These are phyloP conservation scores for Gillenia trifoliata DNA, from an alignment of 306 rosid genomes.

Conservation along the genomic window DNA sequence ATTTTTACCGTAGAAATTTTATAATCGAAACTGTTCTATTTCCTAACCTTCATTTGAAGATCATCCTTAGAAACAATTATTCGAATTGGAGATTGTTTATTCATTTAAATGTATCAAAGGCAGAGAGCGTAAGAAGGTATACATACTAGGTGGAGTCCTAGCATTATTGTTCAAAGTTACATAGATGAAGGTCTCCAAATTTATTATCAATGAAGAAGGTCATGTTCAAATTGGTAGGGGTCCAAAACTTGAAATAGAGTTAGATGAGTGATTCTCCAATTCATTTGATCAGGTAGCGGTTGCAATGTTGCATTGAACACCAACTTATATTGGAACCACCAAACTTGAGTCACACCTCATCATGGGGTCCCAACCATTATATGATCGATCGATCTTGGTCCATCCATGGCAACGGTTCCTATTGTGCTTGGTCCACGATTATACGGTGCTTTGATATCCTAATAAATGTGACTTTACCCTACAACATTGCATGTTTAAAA, in stretches of 20 bases:
- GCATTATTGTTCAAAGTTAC: too few relatives aligned
- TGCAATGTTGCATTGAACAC: conserved; percentile 28
- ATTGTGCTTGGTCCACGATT: conserved; percentile 31
- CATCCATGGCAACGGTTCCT: conserved; percentile 12
- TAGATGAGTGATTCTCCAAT: conserved; percentile 10
- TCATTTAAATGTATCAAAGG: too few relatives aligned
- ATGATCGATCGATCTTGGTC: conserved; percentile 6
- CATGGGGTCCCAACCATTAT: conserved; percentile 27
- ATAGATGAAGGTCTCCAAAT: too few relatives aligned
- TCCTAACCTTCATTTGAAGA: too few relatives aligned
- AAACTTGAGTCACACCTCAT: conserved; percentile 13
- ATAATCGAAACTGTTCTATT: too few relatives aligned
- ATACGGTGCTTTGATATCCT: conserved; percentile 12
- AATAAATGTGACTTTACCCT: conserved; percentile 45
- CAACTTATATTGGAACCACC: conserved; percentile 14
- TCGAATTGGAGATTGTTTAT: too few relatives aligned
- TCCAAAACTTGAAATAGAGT: not conserved
- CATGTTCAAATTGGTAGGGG: conserved; percentile 4
- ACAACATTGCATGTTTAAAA: conserved; percentile 14
- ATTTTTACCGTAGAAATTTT: too few relatives aligned
- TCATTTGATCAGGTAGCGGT: conserved; percentile 24
- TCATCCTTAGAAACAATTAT: too few relatives aligned
- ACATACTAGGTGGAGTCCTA: too few relatives aligned
- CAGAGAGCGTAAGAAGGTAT: too few relatives aligned
- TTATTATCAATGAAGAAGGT: too few relatives aligned